Percentiles rank a stretch among this genome's conserved stretches.
Evolutionary conservation across 768 basidiomycete species (phyloP).

Genomic region (Tylopilus plumbeoviolaceoides): DNA sequence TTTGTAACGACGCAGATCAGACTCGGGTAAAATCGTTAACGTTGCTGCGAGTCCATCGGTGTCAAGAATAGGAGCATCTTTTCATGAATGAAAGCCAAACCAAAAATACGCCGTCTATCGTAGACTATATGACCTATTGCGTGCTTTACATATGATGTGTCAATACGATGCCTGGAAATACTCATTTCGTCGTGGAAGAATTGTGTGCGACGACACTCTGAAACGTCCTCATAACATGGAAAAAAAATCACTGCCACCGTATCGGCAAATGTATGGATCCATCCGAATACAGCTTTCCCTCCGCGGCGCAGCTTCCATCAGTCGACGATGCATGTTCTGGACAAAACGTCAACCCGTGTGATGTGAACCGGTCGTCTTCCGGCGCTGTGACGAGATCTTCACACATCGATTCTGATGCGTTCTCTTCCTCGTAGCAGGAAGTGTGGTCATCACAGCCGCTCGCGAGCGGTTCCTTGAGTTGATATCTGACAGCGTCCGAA

Average conservation of each 20-base stretch:
- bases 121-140: slow-evolving; percentile 16
- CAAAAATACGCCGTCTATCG: slow-evolving; percentile 22
- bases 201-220: not conserved
- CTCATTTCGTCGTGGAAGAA: slow-evolving; percentile 1
- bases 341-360: slow-evolving; percentile 12
- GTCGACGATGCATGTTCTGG: slow-evolving; percentile 8
- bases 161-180: slow-evolving; percentile 22
- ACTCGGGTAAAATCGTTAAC: not conserved
- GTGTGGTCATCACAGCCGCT: not conserved
- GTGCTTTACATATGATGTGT: slow-evolving; percentile 26
- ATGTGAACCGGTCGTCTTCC: slow-evolving; percentile 17
- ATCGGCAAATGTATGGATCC: slow-evolving; percentile 17
- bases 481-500: slow-evolving; percentile 31
- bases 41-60: not conserved
- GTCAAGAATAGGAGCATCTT: not conserved
- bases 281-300: slow-evolving; percentile 17
- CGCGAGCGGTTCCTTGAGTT: slow-evolving; percentile 16
- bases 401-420: slow-evolving; percentile 17
- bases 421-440: slow-evolving; percentile 10
- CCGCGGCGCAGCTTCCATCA: slow-evolving; percentile 15
- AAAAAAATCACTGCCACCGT: slow-evolving; percentile 21
- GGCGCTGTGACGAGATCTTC: slow-evolving; percentile 11
- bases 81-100: slow-evolving; percentile 5
- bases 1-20: slow-evolving; percentile 7
- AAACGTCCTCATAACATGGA: not conserved